Base-by-base conservation (phyloP, 225 moss, liverwort and hornwort genomes). In the Rhytidiadelphus loreus region DNA sequence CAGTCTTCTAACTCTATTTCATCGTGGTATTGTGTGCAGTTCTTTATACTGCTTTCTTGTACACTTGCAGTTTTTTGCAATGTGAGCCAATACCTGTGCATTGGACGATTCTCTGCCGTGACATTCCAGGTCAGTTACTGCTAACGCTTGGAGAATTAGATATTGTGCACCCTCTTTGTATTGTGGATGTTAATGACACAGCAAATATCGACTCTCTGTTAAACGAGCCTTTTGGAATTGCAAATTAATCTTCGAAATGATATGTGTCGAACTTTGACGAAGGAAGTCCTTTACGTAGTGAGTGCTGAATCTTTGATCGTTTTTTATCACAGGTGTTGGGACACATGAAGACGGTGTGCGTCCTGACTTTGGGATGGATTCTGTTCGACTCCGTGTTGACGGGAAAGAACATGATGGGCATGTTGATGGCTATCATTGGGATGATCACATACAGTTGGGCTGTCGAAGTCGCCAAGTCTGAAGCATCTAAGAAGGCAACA, bases 261-360 rank as follows among this genome's bases (percentile, higher is more conserved):
- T 33, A 30, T 32, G 66, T 35, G 33, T 83, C 24, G 39, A 43
- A 25, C 32, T 58, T 55, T 22, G 62, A 63, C 29, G 22, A 82
- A 52, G 77, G 11, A 77, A 52, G 58, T 77, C 59, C 37, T 25
- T n/a, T 63, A 8, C 58, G 2, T 50, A 44, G 56, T 26, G 32
- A 56, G 74, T 79, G 32, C 89, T 92, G 46, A 92, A 80, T 43
- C 62, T 57, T 80, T 71, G 46, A 46, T 88, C 64, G 77, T 3
- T 52, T 86, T 84, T 80, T 41, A 30, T 89, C 32, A 62, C 92
- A 94, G 94, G 95, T 94, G 44, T 86, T 95, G 87, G 95, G 95
- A n/a, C 95, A 95, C 82, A 95, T 95, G 95, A 95, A 95, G 90
- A 94, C 94, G 32, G 94, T 94, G 62, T 94, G 93, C 77, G 93